Conservation (phyloP, 73 alveolate genomes). For the Blepharisma stoltei region DNA sequence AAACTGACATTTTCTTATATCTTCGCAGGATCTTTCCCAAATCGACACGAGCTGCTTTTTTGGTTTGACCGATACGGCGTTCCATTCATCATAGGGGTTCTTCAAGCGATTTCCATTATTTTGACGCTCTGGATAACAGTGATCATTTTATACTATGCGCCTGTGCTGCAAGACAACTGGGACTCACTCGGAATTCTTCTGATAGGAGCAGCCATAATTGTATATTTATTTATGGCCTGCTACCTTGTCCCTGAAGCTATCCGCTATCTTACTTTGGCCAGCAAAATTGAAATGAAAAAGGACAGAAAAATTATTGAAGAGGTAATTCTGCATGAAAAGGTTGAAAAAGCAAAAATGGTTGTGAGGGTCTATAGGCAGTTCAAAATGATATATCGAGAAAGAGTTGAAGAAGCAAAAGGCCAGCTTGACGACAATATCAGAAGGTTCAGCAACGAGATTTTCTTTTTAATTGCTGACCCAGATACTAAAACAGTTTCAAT, state of each 20-base stretch:
- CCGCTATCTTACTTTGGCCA: background rate
- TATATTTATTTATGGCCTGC: background rate
- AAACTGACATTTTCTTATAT: constrained; percentile 9
- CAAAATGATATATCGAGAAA: constrained; percentile 20
- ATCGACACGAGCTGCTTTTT: constrained; percentile 13
- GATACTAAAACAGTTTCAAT: background rate
- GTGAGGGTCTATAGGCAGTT: constrained; percentile 14
- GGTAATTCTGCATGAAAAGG: background rate
- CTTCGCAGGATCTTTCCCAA: background rate
- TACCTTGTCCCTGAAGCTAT: constrained; percentile 16
- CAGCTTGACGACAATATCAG: background rate
- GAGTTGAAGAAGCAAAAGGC: background rate
- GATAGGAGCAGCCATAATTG: background rate
- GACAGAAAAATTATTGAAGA: constrained; percentile 19
- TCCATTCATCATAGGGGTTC: background rate
- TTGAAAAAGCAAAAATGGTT: background rate
- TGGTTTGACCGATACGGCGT: constrained; percentile 18
- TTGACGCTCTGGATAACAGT: constrained; percentile 23
- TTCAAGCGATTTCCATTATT: constrained; percentile 2
- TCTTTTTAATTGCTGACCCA: background rate
- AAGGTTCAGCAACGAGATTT: background rate
- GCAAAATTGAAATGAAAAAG: constrained; percentile 14
- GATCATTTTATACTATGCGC: background rate
- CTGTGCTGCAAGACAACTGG: constrained; percentile 8
- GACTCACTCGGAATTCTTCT: background rate